Evolutionary conservation across 208 protist species (phyloP).

Genomic region (Trypanosoma congolense): DNA sequence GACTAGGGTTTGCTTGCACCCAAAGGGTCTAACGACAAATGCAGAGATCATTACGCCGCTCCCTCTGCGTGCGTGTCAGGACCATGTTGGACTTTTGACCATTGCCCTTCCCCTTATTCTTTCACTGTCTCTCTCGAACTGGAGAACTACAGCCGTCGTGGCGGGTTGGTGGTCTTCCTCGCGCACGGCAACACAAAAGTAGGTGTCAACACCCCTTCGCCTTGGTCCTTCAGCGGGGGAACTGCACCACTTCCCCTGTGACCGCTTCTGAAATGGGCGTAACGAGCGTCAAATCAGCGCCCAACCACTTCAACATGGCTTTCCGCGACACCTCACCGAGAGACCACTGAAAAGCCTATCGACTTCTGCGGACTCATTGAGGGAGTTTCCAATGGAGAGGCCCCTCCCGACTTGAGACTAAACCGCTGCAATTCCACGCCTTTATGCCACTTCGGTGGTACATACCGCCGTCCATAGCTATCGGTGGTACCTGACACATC

Average conservation of each 20-base stretch:
- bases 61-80: too few species aligned
- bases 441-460: too few species aligned
- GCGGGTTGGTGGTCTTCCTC: conserved; percentile 25
- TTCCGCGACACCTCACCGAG: conserved; percentile 21
- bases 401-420: too few species aligned
- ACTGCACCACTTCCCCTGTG: conserved; percentile 22
- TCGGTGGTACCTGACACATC: too few species aligned
- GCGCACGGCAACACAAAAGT: conserved; percentile 20
- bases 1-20: too few species aligned
- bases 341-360: conserved; percentile 24
- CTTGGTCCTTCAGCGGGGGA: conserved; percentile 18
- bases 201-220: conserved; percentile 16
- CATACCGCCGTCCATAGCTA: too few species aligned
- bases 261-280: conserved; percentile 28
- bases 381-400: too few species aligned
- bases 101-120: conserved; percentile 7
- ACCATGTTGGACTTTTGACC: conserved; percentile 3
- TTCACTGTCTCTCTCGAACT: conserved; percentile 12
- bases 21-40: too few species aligned
- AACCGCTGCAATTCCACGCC: too few species aligned
- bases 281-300: conserved; percentile 20
- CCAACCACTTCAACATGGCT: conserved; percentile 14
- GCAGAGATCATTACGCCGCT: too few species aligned
- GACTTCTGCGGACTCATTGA: conserved; percentile 26
- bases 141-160: conserved; percentile 25